A percentile compares a stretch with the other conserved stretches of the same genome.
phyloP scores from a whole-genome alignment of 352 stramenopile species.

The Aphanomyces cochlioides region DNA sequence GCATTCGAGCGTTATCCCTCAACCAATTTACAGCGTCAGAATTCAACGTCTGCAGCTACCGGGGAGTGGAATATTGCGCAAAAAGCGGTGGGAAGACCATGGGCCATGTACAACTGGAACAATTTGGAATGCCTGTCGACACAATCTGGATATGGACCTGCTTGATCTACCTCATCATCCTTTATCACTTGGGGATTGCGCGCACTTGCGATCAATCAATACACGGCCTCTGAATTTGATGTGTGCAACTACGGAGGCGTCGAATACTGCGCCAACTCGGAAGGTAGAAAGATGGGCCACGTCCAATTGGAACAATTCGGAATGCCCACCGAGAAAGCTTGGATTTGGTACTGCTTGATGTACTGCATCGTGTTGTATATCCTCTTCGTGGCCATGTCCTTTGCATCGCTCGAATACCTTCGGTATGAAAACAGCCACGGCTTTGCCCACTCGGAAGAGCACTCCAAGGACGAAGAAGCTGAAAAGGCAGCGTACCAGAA shows the following conservation, averaged over 20 bases:
- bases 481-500: background rate
- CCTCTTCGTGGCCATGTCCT: constrained; percentile 41
- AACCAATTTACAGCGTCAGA: too few species aligned
- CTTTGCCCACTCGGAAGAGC: constrained; percentile 29
- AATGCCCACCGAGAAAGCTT: constrained; percentile 43
- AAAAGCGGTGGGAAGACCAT: too few species aligned
- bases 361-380: constrained; percentile 51
- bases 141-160: too few species aligned
- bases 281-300: constrained; percentile 38
- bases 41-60: too few species aligned
- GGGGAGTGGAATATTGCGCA: too few species aligned
- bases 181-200: constrained; percentile 27
- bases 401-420: constrained; percentile 44
- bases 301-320: constrained; percentile 52
- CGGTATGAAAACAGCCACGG: constrained; percentile 33
- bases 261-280: constrained; percentile 35
- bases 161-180: too few species aligned
- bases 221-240: constrained; percentile 22
- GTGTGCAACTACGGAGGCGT: constrained; percentile 27
- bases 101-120: too few species aligned
- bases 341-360: constrained; percentile 59
- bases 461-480: constrained; percentile 16
- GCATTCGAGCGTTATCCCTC: too few species aligned
- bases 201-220: constrained; percentile 29
- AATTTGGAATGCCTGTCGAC: too few species aligned